Base-by-base conservation (phyloP, 2,329 filamentous ascomycete genomes). In the Scortechinia acanthostroma region DNA sequence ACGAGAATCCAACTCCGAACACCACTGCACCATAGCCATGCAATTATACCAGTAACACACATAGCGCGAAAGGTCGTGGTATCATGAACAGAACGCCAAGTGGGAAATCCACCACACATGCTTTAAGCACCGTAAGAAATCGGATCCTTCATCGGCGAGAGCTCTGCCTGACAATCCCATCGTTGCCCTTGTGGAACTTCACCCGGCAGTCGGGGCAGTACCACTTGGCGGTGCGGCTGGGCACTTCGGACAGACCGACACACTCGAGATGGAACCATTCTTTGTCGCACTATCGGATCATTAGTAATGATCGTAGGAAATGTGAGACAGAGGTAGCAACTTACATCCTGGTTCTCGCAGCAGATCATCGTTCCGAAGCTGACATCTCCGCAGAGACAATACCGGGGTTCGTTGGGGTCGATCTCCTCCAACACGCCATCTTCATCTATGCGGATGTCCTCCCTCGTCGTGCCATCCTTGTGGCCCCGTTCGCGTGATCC, bases 191-290 rank as follows among this genome's bases (percentile, higher is more conserved):
- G 3, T 48, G 44, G n/a, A 66, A 58, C 53, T 69, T 74, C 53
- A 72, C 68, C 40, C 72, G 61, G 53, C 80, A 83, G 33, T 80
- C 74, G 1, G 77, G 77, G 59, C 80, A 84, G 53, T 78, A 84
- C 80, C 80, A 84, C 58, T 80, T 82, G 10, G 73, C 69, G 13
- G 77, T 71, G 20, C 77, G 69, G n/a, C 71, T 70, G 4, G 80
- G 80, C 22, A 77, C 67, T 45, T 78, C 76, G 4, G 66, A 65
- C 16, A 84, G 63, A 14, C 71, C 70, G 21, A 84, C 71, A 50
- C 80, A 84, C 25, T 70, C 67, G 42, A 83, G 69, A 53, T 84
- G 80, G 56, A 84, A 84, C 80, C 80, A 84, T 60, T 83, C 78
- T 37, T 69, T 74, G 50, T 81, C 76, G 59, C 80, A 84, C 71